phyloP scores from a whole-genome alignment of 768 basidiomycete genomes.

The Astraeus odoratus region DNA sequence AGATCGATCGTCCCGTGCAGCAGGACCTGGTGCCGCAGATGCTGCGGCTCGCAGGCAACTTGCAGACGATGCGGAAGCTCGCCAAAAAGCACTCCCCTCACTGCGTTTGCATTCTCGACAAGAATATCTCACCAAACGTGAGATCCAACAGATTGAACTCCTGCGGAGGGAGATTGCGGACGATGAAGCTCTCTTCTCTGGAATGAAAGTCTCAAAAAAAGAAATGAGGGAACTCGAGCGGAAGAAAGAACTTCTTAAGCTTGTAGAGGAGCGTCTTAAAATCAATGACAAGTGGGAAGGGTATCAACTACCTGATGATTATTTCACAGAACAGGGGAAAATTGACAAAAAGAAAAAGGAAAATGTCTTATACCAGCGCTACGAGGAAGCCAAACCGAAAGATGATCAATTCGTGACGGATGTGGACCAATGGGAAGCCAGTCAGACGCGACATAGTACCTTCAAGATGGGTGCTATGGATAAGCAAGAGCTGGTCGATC shows the following conservation, averaged over 20 bases:
- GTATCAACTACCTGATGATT: constrained; percentile 95
- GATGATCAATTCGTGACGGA: constrained; percentile 96
- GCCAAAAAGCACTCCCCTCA: constrained; percentile 50
- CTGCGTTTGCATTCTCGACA: constrained; percentile 87
- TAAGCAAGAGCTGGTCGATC: constrained; percentile 70
- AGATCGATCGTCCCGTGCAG: constrained; percentile 76
- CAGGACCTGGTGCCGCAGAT: constrained; percentile 67
- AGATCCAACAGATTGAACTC: constrained; percentile 92
- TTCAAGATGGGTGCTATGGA: constrained; percentile 92
- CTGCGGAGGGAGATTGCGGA: constrained; percentile 90
- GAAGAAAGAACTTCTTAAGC: constrained; percentile 86
- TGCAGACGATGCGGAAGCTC: constrained; percentile 69
- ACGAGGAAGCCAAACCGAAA: constrained; percentile 87
- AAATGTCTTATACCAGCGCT: constrained; percentile 86
- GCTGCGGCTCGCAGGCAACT: constrained; percentile 74
- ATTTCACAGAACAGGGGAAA: constrained; percentile 96
- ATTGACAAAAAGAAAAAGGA: constrained; percentile 96
- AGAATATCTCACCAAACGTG: constrained; percentile 94
- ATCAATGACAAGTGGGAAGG: constrained; percentile 97
- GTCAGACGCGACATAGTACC: constrained; percentile 83
- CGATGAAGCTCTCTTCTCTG: constrained; percentile 83
- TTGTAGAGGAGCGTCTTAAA: constrained; percentile 90
- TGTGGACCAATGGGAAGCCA: constrained; percentile 95
- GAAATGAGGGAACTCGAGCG: constrained; percentile 77
- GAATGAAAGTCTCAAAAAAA: constrained; percentile 84